These are phyloP conservation scores for Arctostaphylos glauca DNA, from an alignment of 148 eudicot genomes.

Conservation along the genomic window DNA sequence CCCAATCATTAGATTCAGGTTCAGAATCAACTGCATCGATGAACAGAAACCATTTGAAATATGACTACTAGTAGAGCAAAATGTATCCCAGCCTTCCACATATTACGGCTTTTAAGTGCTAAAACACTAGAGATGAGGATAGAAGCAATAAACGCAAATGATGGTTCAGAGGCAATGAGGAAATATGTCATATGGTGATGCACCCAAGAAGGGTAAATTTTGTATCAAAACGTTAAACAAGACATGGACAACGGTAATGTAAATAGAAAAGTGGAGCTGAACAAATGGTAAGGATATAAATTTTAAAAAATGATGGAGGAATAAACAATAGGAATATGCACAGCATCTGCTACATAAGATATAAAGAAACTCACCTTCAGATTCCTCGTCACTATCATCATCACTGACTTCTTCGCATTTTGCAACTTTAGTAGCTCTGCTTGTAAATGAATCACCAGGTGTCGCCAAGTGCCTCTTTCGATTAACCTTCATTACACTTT, in stretches of 20 bases:
- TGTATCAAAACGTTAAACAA: background rate
- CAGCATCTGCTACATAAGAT: background rate
- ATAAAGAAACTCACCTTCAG: constrained; percentile 59
- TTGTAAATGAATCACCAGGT: constrained; percentile 70
- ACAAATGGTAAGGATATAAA: background rate
- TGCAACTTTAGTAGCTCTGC: constrained; percentile 84
- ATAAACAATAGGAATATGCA: background rate
- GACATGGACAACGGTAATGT: background rate
- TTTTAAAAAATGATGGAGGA: background rate
- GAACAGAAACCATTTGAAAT: constrained; percentile 5
- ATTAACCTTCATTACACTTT: constrained; percentile 60
- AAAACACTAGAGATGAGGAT: background rate
- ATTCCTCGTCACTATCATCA: constrained; percentile 61
- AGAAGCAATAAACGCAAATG: background rate
- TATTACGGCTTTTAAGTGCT: background rate
- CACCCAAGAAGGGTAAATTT: background rate
- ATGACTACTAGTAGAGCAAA: background rate
- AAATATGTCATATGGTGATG: background rate
- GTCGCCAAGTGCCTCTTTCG: constrained; percentile 68
- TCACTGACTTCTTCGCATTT: constrained; percentile 73
- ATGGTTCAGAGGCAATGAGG: background rate
- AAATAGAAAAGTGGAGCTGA: background rate
- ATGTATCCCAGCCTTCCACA: background rate
- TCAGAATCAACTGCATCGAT: constrained; percentile 71
- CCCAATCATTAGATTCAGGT: constrained; percentile 71